Percentiles rank a stretch among this genome's conserved stretches.
These are phyloP conservation scores for Neofusicoccum sp. DNA, from an alignment of 2,329 filamentous ascomycete species.

Conservation along the genomic window DNA sequence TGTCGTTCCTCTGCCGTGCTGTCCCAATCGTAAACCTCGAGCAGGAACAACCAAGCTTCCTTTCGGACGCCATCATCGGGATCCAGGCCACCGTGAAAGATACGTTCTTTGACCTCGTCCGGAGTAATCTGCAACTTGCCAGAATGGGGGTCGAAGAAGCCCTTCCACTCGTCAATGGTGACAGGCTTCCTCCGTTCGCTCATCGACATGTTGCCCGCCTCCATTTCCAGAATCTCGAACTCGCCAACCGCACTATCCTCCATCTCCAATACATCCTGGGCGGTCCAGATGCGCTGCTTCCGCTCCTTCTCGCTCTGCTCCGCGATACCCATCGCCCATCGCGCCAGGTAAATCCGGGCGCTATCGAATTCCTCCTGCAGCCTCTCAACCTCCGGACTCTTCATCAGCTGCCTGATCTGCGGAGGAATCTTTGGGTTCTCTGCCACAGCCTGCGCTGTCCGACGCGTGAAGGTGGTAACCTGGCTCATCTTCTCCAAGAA, in stretches of 20 bases:
- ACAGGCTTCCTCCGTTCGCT: constrained; percentile 78
- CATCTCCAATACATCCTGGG: constrained; percentile 86
- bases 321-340: constrained; percentile 98
- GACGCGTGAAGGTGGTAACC: constrained; percentile 91
- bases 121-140: constrained; percentile 78
- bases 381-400: constrained; percentile 92
- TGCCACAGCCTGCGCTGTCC: constrained; percentile 87
- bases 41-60: constrained; percentile 92
- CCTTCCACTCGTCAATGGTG: constrained; percentile 84
- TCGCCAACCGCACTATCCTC: constrained; percentile 95
- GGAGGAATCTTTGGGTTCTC: constrained; percentile 91
- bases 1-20: constrained; percentile 84
- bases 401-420: constrained; percentile 80
- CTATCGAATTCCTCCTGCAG: constrained; percentile 97
- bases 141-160: constrained; percentile 76
- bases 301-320: constrained; percentile 92
- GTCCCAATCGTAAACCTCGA: constrained; percentile 93
- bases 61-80: constrained; percentile 90
- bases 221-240: constrained; percentile 87
- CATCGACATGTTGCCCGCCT: constrained; percentile 71
- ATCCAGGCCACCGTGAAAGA: constrained; percentile 92
- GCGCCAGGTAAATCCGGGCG: constrained; percentile 86
- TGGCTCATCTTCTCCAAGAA: constrained; percentile 96
- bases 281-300: constrained; percentile 88
- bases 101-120: constrained; percentile 94